Evolutionary conservation across 495 filamentous ascomycete species (phyloP), one percentile per base, ranked within the genome.

Genomic region (Penicillium maclennaniae): DNA sequence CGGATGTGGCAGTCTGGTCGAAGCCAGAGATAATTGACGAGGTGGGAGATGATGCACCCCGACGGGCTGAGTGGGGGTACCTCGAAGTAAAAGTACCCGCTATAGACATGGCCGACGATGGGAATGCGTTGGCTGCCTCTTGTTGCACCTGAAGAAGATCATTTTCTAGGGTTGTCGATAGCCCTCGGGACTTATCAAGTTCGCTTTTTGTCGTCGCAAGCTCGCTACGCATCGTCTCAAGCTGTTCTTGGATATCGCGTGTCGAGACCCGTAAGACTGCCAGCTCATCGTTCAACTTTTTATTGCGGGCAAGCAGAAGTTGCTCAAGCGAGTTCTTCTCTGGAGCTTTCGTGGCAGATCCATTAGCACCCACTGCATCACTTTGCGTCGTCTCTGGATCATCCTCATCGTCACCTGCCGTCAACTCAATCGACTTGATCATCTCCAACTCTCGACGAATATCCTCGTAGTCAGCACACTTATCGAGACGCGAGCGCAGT

Each of bases 11-110:
- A 17, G 67, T 69, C 38, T 83, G 81, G 68, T 95, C 90, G 68
- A 96, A 92, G 20, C 93, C 93, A 42, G 91, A 96, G 56, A 99
- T 97, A 59, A 97, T 97, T 12, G 93, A 97, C 6, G 91, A 96
- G 16, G 93, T 97, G 12, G 93, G 93, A 9, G 95, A 97, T n/a
- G 85, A 79, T 19, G 61, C 70, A 25, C 88, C 83, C 54, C 84
- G 76, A 23, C 87, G 77, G 45, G 87, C 79, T 6, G 91, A 89
- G 57, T 88, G 83, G 1, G 88, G 88, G 65, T 92, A 88, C 34
- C 88, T 85, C 7, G 88, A 91, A 41, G 81, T 81, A 64, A 95
- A 92, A 34, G 91, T 97, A n/a, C 91, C 92, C 10, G 93, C 91
- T 20, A 96, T 88, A 16, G 93, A 97, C 80, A 86, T 83, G 14